Evolutionary conservation across 441 rosid species (phyloP).

Genomic region (Melastoma candidum): DNA sequence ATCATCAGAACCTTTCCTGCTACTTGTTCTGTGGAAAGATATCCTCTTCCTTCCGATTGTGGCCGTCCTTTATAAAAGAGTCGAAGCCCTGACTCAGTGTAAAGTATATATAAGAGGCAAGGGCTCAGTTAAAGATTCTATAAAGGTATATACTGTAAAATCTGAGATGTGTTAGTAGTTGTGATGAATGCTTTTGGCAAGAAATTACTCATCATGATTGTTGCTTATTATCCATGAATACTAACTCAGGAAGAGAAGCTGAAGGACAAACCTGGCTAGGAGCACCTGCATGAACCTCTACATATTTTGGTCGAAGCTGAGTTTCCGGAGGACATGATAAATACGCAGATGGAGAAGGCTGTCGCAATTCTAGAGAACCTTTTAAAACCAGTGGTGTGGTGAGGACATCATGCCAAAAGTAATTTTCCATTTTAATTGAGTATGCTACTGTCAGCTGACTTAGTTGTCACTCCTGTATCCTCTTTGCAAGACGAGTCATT

Average conservation of each 20-base stretch:
- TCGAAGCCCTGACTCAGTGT: no score
- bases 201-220: no score
- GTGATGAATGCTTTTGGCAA: no score
- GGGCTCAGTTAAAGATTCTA: no score
- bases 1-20: background rate
- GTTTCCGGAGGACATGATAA: constrained; percentile 70
- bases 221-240: no score
- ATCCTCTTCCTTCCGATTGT: background rate
- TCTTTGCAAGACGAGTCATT: constrained; percentile 67
- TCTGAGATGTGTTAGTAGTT: no score
- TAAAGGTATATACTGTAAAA: constrained; percentile 40
- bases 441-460: constrained; percentile 6
- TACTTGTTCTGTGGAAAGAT: background rate
- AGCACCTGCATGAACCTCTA: constrained; percentile 82
- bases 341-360: constrained; percentile 67
- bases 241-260: no score
- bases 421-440: constrained; percentile 1
- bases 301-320: constrained; percentile 91
- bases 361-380: constrained; percentile 63
- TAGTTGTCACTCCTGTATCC: constrained; percentile 9
- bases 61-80: background rate
- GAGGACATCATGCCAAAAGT: constrained; percentile 5
- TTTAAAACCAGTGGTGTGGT: constrained; percentile 94
- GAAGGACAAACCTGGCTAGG: constrained; percentile 89
- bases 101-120: no score